Evolutionary conservation across 257 asterid genomes (phyloP).

Genomic region (Nicotiana sylvestris): DNA sequence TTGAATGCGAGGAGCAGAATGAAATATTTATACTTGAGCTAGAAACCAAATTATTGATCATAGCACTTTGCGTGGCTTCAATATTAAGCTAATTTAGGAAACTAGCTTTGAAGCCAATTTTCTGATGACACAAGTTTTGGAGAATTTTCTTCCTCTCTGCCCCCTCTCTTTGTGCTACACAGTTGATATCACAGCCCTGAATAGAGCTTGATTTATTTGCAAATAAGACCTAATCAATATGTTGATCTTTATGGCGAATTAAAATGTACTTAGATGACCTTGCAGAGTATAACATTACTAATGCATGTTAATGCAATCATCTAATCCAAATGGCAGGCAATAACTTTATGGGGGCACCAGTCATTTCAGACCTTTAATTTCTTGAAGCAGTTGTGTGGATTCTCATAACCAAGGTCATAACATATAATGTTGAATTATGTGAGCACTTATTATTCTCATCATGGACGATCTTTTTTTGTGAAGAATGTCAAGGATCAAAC

Average conservation of each 20-base stretch:
- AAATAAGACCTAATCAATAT: not conserved
- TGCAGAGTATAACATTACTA: not conserved
- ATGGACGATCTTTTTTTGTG: not conserved
- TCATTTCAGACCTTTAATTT: not conserved
- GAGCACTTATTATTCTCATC: not conserved
- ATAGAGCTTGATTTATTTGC: not conserved
- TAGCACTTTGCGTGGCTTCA: not conserved
- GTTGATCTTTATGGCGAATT: not conserved
- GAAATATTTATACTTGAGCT: not conserved
- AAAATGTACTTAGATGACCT: slow-evolving; percentile 1
- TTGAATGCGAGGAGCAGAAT: not conserved
- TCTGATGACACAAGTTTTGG: not conserved
- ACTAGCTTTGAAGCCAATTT: slow-evolving; percentile 1
- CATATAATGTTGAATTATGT: not conserved
- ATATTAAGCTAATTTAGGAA: not conserved
- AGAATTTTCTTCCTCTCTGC: not conserved
- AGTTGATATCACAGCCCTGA: not conserved
- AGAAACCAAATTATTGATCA: not conserved
- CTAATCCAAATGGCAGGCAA: not conserved
- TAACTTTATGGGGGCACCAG: not conserved
- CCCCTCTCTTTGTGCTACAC: not conserved
- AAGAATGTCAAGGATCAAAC: not conserved
- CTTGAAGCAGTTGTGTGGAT: not conserved
- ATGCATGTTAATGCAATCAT: not conserved
- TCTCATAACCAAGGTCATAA: not conserved